Conservation (phyloP, 495 filamentous ascomycete genomes). For the Neurospora sp. region DNA sequence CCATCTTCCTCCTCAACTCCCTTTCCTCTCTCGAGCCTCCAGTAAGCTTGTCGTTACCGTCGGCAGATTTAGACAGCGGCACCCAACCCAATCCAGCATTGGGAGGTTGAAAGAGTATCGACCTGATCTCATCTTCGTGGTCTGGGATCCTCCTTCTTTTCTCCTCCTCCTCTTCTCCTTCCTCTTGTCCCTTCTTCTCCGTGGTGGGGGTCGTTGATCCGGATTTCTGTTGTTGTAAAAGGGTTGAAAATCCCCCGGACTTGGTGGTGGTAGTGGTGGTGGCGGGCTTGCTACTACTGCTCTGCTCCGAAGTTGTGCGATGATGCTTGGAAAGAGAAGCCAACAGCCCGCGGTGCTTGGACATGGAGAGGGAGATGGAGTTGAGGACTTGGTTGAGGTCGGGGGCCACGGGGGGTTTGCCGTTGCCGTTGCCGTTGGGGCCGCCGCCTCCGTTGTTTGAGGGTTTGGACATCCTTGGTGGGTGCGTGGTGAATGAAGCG, state of each 20-base stretch:
- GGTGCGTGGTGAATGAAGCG: not conserved
- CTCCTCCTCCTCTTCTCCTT: not conserved
- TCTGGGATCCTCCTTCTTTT: not conserved
- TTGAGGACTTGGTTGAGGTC: constrained; percentile 26
- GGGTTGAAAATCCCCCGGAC: no score
- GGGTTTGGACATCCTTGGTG: constrained; percentile 5
- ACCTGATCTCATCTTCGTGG: constrained; percentile 20
- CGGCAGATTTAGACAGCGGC: not conserved
- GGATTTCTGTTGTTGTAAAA: not conserved
- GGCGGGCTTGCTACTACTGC: no score
- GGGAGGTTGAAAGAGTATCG: constrained; percentile 16
- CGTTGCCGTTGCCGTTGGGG: not conserved
- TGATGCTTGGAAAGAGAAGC: constrained; percentile 7
- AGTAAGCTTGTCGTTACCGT: not conserved
- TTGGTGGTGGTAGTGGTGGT: no score
- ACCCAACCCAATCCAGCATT: constrained; percentile 28
- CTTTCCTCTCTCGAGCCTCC: not conserved
- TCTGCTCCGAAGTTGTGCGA: constrained; percentile 1
- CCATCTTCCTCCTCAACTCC: constrained; percentile 19
- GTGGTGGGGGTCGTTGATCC: not conserved
- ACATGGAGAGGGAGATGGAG: constrained; percentile 17
- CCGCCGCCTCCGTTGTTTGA: not conserved
- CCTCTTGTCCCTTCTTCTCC: no score
- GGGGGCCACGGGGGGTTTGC: constrained; percentile 15
- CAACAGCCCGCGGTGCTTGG: constrained; percentile 8